Base-by-base conservation (phyloP, 2,329 filamentous ascomycete species). In the Akanthomyces muscarius region DNA sequence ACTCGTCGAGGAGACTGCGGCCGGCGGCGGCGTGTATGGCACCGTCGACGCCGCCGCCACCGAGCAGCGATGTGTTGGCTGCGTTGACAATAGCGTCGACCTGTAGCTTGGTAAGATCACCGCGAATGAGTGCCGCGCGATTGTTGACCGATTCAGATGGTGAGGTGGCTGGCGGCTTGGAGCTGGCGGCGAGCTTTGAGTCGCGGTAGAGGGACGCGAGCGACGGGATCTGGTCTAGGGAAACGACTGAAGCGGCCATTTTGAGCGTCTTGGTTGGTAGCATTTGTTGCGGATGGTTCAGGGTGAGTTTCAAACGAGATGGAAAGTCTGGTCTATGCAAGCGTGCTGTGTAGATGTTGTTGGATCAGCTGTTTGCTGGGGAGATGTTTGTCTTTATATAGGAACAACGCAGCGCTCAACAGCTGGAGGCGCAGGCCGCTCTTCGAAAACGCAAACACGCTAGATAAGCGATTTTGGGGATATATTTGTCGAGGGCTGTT, bases 21-120 rank as follows among this genome's bases (percentile, higher is more conserved):
- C 95, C 95, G 0, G 95, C 94, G 47, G 89, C 92, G 36, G 83
- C 76, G 74, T 98, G 95, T 69, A 98, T 97, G 33, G 92, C 90
- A 47, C 89, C 90, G 71, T 93, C 89, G 18, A 98, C 92, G 42
- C 95, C 95, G n/a, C 92, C 92, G 60, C 95, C 95, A 61, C 93
- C 92, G 0, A 90, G 81, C 0, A 98, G 85, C 1, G 82, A 83
- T 11, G 76, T 77, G 74, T 98, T 98, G 51, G 95, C 94, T 1
- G 95, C 94, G 74, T 98, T 98, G 74, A 98, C 93, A 68, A 97
- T 95, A 66, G 89, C 89, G 71, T 92, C 91, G 52, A 92, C 83
- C 38, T 82, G 74, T 4, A 98, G 84, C 16, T 81, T 86, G 16
- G 93, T 97, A 74, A 98, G 96, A 74, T 97, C 92, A 68, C 86